Base-by-base conservation (phyloP, 2,329 filamentous ascomycete species). In the Arthrobotrys megalospora region DNA sequence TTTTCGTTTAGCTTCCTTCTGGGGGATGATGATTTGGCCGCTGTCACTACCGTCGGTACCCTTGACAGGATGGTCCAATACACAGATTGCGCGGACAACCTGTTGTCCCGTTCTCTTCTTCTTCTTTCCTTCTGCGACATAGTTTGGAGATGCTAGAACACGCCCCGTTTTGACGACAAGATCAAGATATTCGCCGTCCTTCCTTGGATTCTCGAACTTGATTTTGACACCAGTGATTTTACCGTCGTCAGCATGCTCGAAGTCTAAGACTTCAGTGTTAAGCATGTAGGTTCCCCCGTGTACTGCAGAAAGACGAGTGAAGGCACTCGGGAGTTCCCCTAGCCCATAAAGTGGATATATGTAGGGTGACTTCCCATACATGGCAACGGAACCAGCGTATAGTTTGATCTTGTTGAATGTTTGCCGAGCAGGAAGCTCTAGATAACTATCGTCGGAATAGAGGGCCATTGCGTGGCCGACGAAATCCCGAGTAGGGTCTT, bases 241-340 rank as follows among this genome's bases (percentile, higher is more conserved):
- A 83, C 89, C 90, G 66, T 76, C 90, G 69, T 72, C 90, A 76
- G 96, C 93, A 84, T 96, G 97, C 79, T 92, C 85, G 81, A 99
- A 87, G 87, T 99, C 96, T 80, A 98, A 92, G 70, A 99, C 89
- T 81, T 91, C 90, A 82, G 96, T 97, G 88, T 98, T 98, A 83
- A 99, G 91, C 94, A 99, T 99, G 87, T 99, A 99, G 63, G 96
- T 99, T 82, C 96, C 96, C 81, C 96, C 96, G 84, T 99, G 98
- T 86, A 99, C 98, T 85, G 96, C 96, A 47, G 94, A 97, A 68
- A 99, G 90, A 85, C 96, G 94, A 80, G 96, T 96, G 83, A 99
- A 99, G 77, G 95, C 95, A 86, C 99, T 96, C 41, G 96, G 96
- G 71, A 99, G 91, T 87, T 99, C 96, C 84, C 93, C 96, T 62